phyloP scores from a whole-genome alignment of 345 rosid species.

The Orychophragmus violaceus region DNA sequence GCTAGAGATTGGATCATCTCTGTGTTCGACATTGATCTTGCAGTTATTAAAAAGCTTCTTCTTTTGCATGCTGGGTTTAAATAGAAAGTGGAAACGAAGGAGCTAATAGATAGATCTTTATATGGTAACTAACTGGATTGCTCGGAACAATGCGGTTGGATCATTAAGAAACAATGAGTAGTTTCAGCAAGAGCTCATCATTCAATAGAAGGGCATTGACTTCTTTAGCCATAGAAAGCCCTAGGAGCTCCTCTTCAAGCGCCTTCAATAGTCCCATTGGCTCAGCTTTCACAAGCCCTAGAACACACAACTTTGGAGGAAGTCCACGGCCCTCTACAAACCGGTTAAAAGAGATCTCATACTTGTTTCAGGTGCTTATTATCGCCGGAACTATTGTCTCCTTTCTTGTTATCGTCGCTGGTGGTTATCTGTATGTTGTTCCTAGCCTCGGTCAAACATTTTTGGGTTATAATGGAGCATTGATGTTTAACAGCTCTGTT shows the following conservation, averaged over 20 bases:
- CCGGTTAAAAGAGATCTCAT: conserved; percentile 36
- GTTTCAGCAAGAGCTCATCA: conserved; percentile 41
- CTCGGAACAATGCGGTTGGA: no score
- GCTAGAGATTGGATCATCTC: conserved; percentile 15
- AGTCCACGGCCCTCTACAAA: conserved; percentile 27
- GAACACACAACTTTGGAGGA: conserved; percentile 22
- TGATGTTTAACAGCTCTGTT: conserved; percentile 33
- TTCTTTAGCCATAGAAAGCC: conserved; percentile 29
- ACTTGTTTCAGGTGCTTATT: conserved; percentile 42
- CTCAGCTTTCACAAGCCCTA: conserved; percentile 33
- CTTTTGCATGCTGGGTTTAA: conserved; percentile 17
- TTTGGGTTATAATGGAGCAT: conserved; percentile 30
- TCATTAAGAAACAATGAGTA: conserved; percentile 37
- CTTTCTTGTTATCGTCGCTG: conserved; percentile 40
- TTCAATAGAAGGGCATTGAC: conserved; percentile 41
- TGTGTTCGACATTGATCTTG: background rate
- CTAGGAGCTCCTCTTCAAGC: conserved; percentile 24
- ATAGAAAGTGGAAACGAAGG: background rate
- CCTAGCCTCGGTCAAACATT: no score
- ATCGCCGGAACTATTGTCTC: conserved; percentile 48
- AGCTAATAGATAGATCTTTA: background rate
- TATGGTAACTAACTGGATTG: no score
- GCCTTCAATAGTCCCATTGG: conserved; percentile 40
- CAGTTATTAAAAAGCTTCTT: background rate
- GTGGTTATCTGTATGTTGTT: conserved; percentile 56